phyloP scores from a whole-genome alignment of 2,329 filamentous ascomycete species.

The Pseudocercospora crystallina region DNA sequence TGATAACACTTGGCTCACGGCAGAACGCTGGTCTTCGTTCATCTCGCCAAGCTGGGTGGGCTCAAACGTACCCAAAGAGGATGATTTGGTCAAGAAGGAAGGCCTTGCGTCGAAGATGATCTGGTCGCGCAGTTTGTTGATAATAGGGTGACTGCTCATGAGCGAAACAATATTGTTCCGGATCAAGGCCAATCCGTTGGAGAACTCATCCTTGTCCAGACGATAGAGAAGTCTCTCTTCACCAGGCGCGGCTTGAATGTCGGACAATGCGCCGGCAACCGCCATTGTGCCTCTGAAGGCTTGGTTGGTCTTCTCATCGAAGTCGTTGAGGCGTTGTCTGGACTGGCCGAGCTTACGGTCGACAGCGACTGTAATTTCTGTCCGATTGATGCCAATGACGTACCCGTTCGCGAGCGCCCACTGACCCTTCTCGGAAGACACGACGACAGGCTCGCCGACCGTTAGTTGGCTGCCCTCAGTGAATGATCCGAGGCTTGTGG shows the following conservation, averaged over 20 bases:
- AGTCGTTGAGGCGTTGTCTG: conserved; percentile 71
- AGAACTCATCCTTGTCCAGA: conserved; percentile 96
- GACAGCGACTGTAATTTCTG: conserved; percentile 80
- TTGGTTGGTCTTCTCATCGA: conserved; percentile 76
- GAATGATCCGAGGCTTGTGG: conserved; percentile 69
- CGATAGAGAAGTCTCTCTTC: conserved; percentile 69
- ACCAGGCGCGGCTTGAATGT: conserved; percentile 18
- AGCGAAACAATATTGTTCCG: conserved; percentile 91
- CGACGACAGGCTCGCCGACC: conserved; percentile 87
- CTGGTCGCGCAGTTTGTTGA: conserved; percentile 66
- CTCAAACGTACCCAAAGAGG: conserved; percentile 15
- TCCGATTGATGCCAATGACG: conserved; percentile 72
- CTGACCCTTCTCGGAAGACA: conserved; percentile 92
- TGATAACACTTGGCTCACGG: conserved; percentile 93
- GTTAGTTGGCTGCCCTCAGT: conserved; percentile 78
- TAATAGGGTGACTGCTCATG: conserved; percentile 57
- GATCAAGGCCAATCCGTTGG: conserved; percentile 92
- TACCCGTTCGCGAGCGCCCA: conserved; percentile 94
- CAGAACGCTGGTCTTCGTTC: conserved; percentile 82
- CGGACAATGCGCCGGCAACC: conserved; percentile 58
- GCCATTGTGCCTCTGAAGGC: conserved; percentile 92
- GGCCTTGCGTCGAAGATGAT: conserved; percentile 77
- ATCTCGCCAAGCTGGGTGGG: conserved; percentile 49
- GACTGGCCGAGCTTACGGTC: conserved; percentile 88
- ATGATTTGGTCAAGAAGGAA: conserved; percentile 55